Evolutionary conservation across 148 eudicot species (phyloP), one percentile per base, ranked within the genome.

Genomic region (Suaeda aralocaspica): DNA sequence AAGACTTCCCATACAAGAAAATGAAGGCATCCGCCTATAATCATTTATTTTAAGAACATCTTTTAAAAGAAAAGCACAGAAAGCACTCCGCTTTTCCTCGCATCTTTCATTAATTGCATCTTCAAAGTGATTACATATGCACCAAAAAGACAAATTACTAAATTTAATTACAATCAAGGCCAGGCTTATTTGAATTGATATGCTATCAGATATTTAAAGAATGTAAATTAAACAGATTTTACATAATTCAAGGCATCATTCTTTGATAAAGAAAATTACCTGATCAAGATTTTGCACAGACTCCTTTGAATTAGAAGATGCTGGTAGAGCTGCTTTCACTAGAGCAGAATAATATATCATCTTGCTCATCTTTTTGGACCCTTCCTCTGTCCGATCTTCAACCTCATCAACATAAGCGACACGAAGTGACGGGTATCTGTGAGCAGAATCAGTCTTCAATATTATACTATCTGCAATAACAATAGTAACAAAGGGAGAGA

Each of bases 351-450:
- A 94, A 79, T 91, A 94, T 42, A 81, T 85, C 79, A 86, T 94
- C 4, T 36, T 36, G 52, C 83, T 80, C 22, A 80, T 80, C 75
- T 82, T 84, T 64, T 80, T 82, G 18, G 85, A 50, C 70, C 84
- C 77, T 59, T 89, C 95, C 76, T 85, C 83, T 82, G 77, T 84
- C 36, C 91, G 81, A 68, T 89, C 95, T 81, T 94, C 99, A 70
- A 94, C 90, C 84, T 94, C 99, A 77, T 94, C 99, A 39, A 94
- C 92, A 71, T 91, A 94, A 30, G 99, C 99, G 66, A 94, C 99
- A 66, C 99, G 97, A 41, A 94, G 91, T 62, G 99, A 94, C 60
- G 99, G 97, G 70, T 94, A 89, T 71, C 98, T 92, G 81, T 66
- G 36, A 71, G 21, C 36, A 82, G 25, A 67, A 67, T 61, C 12